phyloP scores from a whole-genome alignment of 176 grass and related monocot species.

The Leersia perrieri region DNA sequence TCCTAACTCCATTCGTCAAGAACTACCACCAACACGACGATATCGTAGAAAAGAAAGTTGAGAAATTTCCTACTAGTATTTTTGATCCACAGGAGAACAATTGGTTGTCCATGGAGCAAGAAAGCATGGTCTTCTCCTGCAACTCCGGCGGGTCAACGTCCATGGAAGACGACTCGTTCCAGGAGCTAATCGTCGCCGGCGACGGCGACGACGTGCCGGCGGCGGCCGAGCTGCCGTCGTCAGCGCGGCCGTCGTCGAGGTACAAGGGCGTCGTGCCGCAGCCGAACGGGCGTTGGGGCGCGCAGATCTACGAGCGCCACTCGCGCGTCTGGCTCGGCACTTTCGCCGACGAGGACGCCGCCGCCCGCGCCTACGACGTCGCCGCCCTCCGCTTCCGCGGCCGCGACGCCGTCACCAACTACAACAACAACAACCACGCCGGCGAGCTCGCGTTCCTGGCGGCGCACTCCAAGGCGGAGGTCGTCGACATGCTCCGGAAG shows the following conservation, averaged over 20 bases:
- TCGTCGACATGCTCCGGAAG: constrained; percentile 84
- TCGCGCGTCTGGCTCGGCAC: constrained; percentile 87
- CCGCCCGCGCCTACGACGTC: constrained; percentile 74
- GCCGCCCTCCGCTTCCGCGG: constrained; percentile 78
- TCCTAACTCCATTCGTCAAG: not conserved
- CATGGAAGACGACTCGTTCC: not conserved
- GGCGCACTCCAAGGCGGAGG: constrained; percentile 64
- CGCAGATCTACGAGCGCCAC: constrained; percentile 88
- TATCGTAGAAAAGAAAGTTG: not conserved
- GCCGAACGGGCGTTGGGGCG: constrained; percentile 77
- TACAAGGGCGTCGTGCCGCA: constrained; percentile 91
- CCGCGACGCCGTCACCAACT: constrained; percentile 55
- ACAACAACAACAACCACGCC: no score
- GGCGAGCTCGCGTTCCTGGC: constrained; percentile 53
- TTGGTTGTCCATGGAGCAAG: not conserved
- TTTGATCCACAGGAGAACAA: no score
- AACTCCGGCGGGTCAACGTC: not conserved
- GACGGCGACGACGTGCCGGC: not conserved
- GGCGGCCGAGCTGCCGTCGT: not conserved
- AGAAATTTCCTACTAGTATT: not conserved
- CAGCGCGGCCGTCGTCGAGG: constrained; percentile 43
- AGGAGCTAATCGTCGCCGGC: not conserved
- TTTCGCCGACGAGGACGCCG: constrained; percentile 53
- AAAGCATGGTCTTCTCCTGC: not conserved
- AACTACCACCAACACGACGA: not conserved